phyloP scores from a whole-genome alignment of 179 eudicot genomes.

The Spinacia oleracea region DNA sequence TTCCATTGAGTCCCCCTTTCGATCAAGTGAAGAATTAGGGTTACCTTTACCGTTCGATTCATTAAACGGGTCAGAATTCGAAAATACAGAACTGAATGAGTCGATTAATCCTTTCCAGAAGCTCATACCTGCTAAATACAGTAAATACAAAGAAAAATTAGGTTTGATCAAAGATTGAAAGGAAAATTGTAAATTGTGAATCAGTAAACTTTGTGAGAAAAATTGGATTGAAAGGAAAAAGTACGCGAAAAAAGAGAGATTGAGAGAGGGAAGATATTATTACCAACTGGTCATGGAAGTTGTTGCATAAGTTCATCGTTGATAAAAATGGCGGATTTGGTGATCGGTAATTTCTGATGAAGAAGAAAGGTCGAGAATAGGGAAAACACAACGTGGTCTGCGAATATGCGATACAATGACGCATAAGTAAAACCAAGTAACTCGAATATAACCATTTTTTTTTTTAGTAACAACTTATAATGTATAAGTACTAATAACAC shows the following conservation, averaged over 20 bases:
- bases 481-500: too few species aligned
- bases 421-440: not conserved
- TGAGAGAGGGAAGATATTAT: not conserved
- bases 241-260: not conserved
- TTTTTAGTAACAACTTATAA: too few species aligned
- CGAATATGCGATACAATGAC: not conserved
- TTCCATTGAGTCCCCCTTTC: slow-evolving; percentile 42
- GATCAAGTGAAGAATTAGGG: slow-evolving; percentile 40
- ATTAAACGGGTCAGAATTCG: slow-evolving; percentile 34
- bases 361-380: not conserved
- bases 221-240: not conserved
- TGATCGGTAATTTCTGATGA: not conserved
- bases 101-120: slow-evolving; percentile 54
- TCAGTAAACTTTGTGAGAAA: not conserved
- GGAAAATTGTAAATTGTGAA: not conserved
- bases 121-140: slow-evolving; percentile 49
- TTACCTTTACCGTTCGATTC: slow-evolving; percentile 35
- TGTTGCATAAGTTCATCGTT: slow-evolving; percentile 22
- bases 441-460: too few species aligned
- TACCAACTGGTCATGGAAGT: slow-evolving; percentile 25
- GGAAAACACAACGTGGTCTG: not conserved
- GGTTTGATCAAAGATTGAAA: not conserved
- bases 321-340: slow-evolving; percentile 8
- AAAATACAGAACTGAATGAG: slow-evolving; percentile 49
- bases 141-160: not conserved